phyloP scores from a whole-genome alignment of 192 early-diverging fungal species.

The Coemansia sp. region DNA sequence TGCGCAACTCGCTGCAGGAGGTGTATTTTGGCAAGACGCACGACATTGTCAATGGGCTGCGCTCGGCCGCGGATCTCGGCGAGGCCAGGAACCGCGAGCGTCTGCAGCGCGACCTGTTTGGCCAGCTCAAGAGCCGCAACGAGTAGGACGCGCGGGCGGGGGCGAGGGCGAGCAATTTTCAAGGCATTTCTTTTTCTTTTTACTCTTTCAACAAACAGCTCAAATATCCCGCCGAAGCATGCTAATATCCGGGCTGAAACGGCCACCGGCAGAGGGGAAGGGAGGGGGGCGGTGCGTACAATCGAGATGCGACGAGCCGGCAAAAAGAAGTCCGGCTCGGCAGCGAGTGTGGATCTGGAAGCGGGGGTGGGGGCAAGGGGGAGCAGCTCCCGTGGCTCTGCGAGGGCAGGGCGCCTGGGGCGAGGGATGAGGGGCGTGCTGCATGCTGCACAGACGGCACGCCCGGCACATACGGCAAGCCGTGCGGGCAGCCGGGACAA shows the following conservation, averaged over 20 bases:
- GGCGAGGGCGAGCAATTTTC: background rate
- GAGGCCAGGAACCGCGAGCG: constrained; percentile 74
- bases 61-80: constrained; percentile 69
- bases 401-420: background rate
- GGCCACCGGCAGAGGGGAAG: background rate
- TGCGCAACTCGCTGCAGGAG: constrained; percentile 89
- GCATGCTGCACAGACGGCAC: background rate
- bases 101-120: constrained; percentile 76
- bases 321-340: no score
- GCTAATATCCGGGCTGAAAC: background rate
- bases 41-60: constrained; percentile 92
- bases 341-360: background rate
- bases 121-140: constrained; percentile 60
- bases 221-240: background rate
- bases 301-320: no score
- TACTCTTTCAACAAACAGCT: no score
- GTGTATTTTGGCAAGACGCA: constrained; percentile 98
- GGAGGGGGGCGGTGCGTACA: no score
- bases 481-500: no score
- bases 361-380: background rate
- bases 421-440: background rate
- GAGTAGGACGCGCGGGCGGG: constrained; percentile 29
- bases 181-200: background rate
- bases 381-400: background rate
- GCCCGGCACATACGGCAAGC: background rate